phyloP scores from a whole-genome alignment of 2,329 filamentous ascomycete genomes.

The Ophiostoma quercus region DNA sequence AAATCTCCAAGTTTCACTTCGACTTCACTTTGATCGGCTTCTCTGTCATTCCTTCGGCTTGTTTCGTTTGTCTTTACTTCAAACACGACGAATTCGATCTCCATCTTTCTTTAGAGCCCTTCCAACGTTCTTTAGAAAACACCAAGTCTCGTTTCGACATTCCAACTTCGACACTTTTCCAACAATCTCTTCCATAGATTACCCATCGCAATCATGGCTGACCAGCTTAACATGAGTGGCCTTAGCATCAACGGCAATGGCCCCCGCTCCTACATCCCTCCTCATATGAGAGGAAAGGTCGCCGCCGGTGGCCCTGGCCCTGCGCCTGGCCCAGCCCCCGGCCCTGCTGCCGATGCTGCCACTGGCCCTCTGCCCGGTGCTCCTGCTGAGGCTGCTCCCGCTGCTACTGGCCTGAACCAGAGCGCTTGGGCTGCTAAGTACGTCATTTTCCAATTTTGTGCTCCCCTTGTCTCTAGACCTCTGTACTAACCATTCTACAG shows the following conservation, averaged over 20 bases:
- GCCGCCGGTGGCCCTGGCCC: slow-evolving; percentile 30
- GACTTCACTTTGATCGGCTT: neutral
- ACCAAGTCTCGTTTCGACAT: slow-evolving; percentile 23
- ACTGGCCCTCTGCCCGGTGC: slow-evolving; percentile 26
- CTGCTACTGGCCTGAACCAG: slow-evolving; percentile 48
- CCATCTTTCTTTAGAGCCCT: neutral
- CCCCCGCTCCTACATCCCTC: slow-evolving; percentile 73
- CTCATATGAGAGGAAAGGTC: slow-evolving; percentile 67
- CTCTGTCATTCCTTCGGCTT: slow-evolving; percentile 15
- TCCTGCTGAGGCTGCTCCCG: slow-evolving; percentile 17
- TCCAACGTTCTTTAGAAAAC: slow-evolving; percentile 18
- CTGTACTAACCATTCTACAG: slow-evolving; percentile 17
- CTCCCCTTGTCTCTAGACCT: neutral
- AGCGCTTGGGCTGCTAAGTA: slow-evolving; percentile 59
- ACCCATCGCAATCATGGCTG: slow-evolving; percentile 59
- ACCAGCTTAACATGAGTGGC: slow-evolving; percentile 76
- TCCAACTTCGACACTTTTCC: neutral
- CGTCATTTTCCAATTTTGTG: slow-evolving; percentile 5
- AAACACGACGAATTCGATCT: slow-evolving; percentile 1
- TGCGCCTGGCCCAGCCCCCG: slow-evolving; percentile 27
- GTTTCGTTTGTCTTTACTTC: slow-evolving; percentile 13
- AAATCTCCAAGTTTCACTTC: slow-evolving; percentile 7
- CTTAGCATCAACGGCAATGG: slow-evolving; percentile 52
- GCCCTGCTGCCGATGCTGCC: slow-evolving; percentile 24
- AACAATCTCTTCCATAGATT: neutral